phyloP scores from a whole-genome alignment of 768 basidiomycete genomes.

The Tylopilus sp. region DNA sequence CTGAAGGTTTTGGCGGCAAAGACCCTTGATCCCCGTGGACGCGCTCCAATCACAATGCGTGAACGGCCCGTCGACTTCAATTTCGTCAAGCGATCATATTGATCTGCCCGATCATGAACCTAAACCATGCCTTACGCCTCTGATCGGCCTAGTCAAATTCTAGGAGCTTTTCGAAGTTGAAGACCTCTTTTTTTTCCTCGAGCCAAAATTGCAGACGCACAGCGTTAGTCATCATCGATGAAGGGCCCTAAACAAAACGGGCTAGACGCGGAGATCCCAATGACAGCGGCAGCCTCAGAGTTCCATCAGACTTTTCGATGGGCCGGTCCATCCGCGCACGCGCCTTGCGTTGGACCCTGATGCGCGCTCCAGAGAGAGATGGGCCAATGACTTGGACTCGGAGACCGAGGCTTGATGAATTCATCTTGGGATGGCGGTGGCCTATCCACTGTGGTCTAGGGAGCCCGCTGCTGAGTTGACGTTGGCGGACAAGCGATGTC shows the following conservation, averaged over 20 bases:
- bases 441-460: background rate
- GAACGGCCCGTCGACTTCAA: background rate
- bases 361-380: too few relatives aligned
- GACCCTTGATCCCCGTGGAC: background rate
- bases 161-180: too few relatives aligned
- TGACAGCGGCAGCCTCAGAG: background rate
- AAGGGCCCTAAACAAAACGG: background rate
- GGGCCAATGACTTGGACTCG: background rate
- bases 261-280: background rate
- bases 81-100: background rate
- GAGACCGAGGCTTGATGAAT: background rate
- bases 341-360: background rate
- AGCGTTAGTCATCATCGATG: too few relatives aligned
- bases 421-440: background rate
- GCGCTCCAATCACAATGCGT: background rate
- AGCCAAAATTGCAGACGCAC: too few relatives aligned
- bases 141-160: background rate
- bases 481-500: background rate
- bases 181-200: background rate
- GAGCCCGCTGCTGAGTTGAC: too few relatives aligned
- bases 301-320: background rate
- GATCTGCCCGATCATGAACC: background rate
- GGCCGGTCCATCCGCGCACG: background rate
- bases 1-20: background rate
- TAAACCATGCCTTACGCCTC: background rate